Base-by-base conservation (phyloP, 371 early-diverging fungal genomes). In the Mortierella sp. region DNA sequence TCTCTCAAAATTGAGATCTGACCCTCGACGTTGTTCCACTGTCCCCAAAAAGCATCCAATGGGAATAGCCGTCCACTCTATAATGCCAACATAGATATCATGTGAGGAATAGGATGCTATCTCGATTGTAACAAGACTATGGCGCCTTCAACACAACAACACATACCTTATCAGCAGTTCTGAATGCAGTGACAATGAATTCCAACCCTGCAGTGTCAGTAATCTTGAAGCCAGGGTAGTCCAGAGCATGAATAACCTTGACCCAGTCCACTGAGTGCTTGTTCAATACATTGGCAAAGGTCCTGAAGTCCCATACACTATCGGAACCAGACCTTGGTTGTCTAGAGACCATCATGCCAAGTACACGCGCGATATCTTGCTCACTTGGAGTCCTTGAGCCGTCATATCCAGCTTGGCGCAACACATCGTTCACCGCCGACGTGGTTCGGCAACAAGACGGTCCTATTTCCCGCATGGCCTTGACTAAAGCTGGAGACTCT, bases 1-100 rank as follows among this genome's bases (percentile, higher is more conserved):
- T 90, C 90, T 47, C 84, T 85, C 54, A 95, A 74, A 25, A 93
- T 83, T 22, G 88, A 88, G 10, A 94, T 76, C 62, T 95, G 94
- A 4, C 89, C 91, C 19, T 82, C 82, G 14, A 84, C 64, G 61
- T 94, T 90, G 19, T 78, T 82, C 96, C 96, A 96, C 59, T 85
- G 82, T 19, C 89, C 88, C 80, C 91, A 90, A 57, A 94, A 87
- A 3, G 84, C 85, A 22, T 86, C 78, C 29, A 89, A 80, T 22
- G 96, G 96, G 67, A 94, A 94, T 6, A 64, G 74, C 7, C 68
- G 54, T 2, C 57, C 60, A 24, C 31, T 70, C 67, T 71, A 63
- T 13, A 31, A 1, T 5, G 28, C 4, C 14, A 21, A 12, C 50
- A 49, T 5, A 16, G 5, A 39, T 2, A 39, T 19, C 7, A 17